Percentiles rank a stretch among this genome's conserved stretches.
Conservation (phyloP, 345 rosid species). For the Iberis pinnata region DNA sequence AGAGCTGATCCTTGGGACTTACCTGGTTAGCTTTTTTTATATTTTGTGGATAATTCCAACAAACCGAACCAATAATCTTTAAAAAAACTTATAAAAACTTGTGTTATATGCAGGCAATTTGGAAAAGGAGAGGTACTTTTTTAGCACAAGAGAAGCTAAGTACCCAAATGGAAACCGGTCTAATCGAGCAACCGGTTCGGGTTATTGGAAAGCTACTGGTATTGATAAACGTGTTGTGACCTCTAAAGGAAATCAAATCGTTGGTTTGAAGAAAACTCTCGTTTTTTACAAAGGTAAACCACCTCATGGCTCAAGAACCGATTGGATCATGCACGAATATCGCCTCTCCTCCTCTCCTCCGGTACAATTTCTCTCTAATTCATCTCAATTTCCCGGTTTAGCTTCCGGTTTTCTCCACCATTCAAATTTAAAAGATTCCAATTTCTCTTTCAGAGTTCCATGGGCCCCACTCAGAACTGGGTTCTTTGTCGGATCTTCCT, state of each 20-base stretch:
- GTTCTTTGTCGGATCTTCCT: slow-evolving; percentile 88
- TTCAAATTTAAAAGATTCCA: too few relatives aligned
- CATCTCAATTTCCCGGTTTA: neutral
- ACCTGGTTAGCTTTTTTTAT: slow-evolving; percentile 49
- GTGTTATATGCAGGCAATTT: slow-evolving; percentile 47
- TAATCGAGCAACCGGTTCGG: slow-evolving; percentile 74
- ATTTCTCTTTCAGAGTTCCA: slow-evolving; percentile 34
- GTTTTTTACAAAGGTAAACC: slow-evolving; percentile 93
- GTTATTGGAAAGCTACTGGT: slow-evolving; percentile 97
- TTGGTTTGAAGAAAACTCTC: slow-evolving; percentile 95
- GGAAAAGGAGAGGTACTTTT: slow-evolving; percentile 91
- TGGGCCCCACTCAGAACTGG: slow-evolving; percentile 59
- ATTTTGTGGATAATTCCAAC: too few relatives aligned
- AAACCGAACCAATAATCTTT: too few relatives aligned
- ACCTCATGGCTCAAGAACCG: slow-evolving; percentile 73
- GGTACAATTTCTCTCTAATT: slow-evolving; percentile 20
- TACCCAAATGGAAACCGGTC: slow-evolving; percentile 91
- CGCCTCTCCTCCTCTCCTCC: slow-evolving; percentile 45
- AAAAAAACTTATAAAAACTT: too few relatives aligned
- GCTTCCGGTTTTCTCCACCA: neutral
- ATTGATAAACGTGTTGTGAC: slow-evolving; percentile 66
- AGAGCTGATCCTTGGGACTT: slow-evolving; percentile 96
- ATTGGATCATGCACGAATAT: slow-evolving; percentile 98
- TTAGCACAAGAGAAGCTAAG: slow-evolving; percentile 83
- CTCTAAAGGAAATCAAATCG: slow-evolving; percentile 50